Percentiles rank a stretch among this genome's conserved stretches.
phyloP scores from a whole-genome alignment of 2,329 filamentous ascomycete species.

The Lecanicillium sp. region DNA sequence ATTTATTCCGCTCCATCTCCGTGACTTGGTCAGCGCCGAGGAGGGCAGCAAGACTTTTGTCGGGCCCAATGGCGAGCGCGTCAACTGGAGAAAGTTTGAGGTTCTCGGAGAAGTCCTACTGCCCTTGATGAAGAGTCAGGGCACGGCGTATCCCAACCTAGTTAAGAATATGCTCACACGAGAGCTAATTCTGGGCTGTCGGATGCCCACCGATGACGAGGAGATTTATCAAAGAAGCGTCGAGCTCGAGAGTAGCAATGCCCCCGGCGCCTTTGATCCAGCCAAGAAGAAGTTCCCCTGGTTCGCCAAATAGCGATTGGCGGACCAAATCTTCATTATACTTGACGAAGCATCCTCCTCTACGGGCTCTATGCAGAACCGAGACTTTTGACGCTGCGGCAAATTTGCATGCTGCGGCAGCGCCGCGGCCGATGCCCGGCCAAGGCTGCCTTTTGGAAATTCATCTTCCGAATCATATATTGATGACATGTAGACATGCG shows the following conservation, averaged over 20 bases:
- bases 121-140: conserved; percentile 87
- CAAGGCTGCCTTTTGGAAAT: neutral
- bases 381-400: neutral
- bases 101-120: conserved; percentile 88
- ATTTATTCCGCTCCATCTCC: conserved; percentile 81
- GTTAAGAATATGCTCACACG: conserved; percentile 62
- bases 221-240: conserved; percentile 60
- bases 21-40: conserved; percentile 86
- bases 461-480: neutral
- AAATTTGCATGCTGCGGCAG: conserved; percentile 4
- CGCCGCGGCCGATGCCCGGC: no score
- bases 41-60: conserved; percentile 90
- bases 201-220: conserved; percentile 81
- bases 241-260: conserved; percentile 48
- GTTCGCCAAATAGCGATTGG: conserved; percentile 45
- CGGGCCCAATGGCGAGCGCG: conserved; percentile 62
- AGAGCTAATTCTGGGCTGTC: conserved; percentile 73
- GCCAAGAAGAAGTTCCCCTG: conserved; percentile 62
- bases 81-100: conserved; percentile 99
- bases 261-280: conserved; percentile 36
- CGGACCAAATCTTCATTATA: conserved; percentile 3
- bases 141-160: conserved; percentile 70
- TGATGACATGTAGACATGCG: conserved; percentile 6
- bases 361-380: neutral
- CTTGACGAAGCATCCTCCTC: conserved; percentile 1